Evolutionary conservation across 1,284 basidiomycete species (phyloP).

Genomic region (Fomitopsis schrenkii): DNA sequence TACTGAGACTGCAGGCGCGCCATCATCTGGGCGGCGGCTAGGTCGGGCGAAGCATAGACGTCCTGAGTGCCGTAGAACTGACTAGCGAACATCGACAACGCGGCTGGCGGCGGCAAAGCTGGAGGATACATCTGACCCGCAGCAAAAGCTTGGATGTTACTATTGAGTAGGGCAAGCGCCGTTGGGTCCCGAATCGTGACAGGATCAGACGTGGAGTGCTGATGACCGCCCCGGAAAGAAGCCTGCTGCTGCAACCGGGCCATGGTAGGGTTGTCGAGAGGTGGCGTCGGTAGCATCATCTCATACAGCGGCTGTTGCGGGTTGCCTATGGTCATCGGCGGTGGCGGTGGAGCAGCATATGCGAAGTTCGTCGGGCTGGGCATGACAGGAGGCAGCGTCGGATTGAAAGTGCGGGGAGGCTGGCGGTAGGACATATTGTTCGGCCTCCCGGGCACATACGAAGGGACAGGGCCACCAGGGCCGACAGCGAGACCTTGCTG

Average conservation of each 20-base stretch:
- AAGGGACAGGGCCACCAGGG: conserved; percentile 11
- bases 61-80: conserved; percentile 64
- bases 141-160: conserved; percentile 48
- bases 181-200: conserved; percentile 66
- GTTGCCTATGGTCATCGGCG: conserved; percentile 62
- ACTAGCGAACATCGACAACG: conserved; percentile 58
- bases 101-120: conserved; percentile 33
- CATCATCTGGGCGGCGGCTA: conserved; percentile 55
- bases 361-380: conserved; percentile 50
- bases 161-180: conserved; percentile 55
- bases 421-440: conserved; percentile 55
- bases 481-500: conserved; percentile 11
- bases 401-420: conserved; percentile 49
- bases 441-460: conserved; percentile 48
- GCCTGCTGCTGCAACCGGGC: conserved; percentile 73
- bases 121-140: conserved; percentile 35
- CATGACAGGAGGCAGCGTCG: conserved; percentile 37
- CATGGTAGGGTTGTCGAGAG: conserved; percentile 58
- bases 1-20: conserved; percentile 42
- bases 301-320: conserved; percentile 72
- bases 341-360: conserved; percentile 50
- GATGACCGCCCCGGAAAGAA: conserved; percentile 64
- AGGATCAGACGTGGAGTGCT: conserved; percentile 77
- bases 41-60: conserved; percentile 47
- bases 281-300: conserved; percentile 62